Conservation (phyloP, 2,329 filamentous ascomycete species). For the Fulvia fulva region DNA sequence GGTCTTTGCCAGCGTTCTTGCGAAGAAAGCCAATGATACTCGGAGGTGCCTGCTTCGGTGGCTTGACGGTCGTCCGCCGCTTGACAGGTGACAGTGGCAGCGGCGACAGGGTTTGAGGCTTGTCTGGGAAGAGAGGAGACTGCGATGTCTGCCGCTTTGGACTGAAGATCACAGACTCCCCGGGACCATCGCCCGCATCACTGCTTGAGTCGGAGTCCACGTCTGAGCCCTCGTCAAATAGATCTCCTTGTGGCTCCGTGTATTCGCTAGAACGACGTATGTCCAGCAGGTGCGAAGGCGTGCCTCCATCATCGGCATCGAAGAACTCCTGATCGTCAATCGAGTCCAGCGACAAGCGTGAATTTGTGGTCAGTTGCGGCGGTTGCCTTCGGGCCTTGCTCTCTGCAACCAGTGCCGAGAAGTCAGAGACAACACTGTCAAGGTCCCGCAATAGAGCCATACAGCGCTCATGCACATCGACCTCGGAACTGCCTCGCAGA, state of each 20-base stretch:
- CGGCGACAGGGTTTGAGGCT: conserved; percentile 71
- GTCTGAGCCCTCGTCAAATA: conserved; percentile 43
- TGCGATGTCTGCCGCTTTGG: conserved; percentile 19
- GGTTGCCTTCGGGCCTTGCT: conserved; percentile 71
- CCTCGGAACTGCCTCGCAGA: conserved; percentile 16
- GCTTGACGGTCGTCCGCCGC: conserved; percentile 66
- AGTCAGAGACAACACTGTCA: conserved; percentile 77
- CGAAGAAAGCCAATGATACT: conserved; percentile 90
- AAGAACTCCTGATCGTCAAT: conserved; percentile 86
- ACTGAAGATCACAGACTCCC: conserved; percentile 18
- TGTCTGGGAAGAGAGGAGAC: conserved; percentile 62
- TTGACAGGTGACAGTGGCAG: conserved; percentile 66
- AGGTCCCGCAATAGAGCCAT: conserved; percentile 79
- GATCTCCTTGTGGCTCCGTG: conserved; percentile 57
- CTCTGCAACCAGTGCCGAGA: conserved; percentile 69
- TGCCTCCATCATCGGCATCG: conserved; percentile 69
- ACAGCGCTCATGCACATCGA: conserved; percentile 73
- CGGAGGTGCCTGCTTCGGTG: conserved; percentile 74
- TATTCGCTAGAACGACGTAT: conserved; percentile 71
- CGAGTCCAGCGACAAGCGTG: conserved; percentile 73
- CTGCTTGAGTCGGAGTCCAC: conserved; percentile 62
- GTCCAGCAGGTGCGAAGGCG: conserved; percentile 63
- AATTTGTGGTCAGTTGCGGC: conserved; percentile 40
- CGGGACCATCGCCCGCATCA: conserved; percentile 48
- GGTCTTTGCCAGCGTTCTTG: conserved; percentile 96